Evolutionary conservation across 2,329 filamentous ascomycete species (phyloP), one percentile per base, ranked within the genome.

Genomic region (Sporothrix mexicana): DNA sequence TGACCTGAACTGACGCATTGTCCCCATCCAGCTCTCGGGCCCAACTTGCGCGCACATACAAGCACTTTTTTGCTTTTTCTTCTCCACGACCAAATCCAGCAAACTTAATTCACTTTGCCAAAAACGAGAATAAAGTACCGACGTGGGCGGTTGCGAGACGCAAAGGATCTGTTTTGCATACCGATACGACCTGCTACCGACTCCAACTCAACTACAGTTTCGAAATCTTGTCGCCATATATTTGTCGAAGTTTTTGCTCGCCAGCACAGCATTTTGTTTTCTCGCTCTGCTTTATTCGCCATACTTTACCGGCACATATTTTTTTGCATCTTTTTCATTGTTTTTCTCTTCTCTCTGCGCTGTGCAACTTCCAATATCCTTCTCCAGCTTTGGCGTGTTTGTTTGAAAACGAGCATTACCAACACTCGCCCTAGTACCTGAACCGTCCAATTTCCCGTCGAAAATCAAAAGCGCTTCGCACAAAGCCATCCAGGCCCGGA

Each of bases 1-100:
- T 13, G 62, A 67, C 12, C 20, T 43, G 49, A 69, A 55, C 67
- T 69, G 67, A 69, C 67, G 66, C 49, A 69, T 57, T 69, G 49
- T 69, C 49, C 66, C 45, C 66, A 69, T 69, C 67, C 49, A 69
- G 67, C 30, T 55, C 67, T 13, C 49, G 30, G 67, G 49, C 49
- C 67, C n/a, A 43, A 69, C 62, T 41, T 57, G 51, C 36, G 25
- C 66, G 25, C 66, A 53, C 66, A 25, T 47, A 51, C n/a, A 69
- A 53, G 49, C 67, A 57, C 6, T 69, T 69, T 57, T 68, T 67
- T 8, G 7, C 8, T 49, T 17, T 15, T 57, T 25, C 20, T 45
- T 10, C 20, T 53, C 66, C 17, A 57, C 49, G 47, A 55, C 45
- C 45, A 8, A 23, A 23, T 36, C 61, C 61, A 25, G 23, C 41